A percentile compares a stretch with the other conserved stretches of the same genome.
These are phyloP conservation scores for Ceriops zippeliana DNA, from an alignment of 345 rosid genomes.

Conservation along the genomic window DNA sequence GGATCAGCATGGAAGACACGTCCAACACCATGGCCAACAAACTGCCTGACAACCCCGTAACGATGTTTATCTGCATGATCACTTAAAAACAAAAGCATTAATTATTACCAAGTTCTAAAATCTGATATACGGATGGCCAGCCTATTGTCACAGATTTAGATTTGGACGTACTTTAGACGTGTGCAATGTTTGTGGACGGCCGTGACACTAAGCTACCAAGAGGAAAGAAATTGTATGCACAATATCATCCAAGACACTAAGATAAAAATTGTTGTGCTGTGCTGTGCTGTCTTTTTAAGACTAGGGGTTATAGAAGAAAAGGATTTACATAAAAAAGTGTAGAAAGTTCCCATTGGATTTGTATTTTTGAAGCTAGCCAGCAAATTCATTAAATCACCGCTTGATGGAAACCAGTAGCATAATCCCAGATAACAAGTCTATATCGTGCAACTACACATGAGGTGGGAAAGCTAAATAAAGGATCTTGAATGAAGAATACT, in stretches of 20 bases:
- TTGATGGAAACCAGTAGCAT: not conserved
- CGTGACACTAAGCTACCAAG: no score
- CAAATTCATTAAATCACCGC: conserved; percentile 1
- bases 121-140: no score
- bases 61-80: conserved; percentile 78
- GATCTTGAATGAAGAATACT: not conserved
- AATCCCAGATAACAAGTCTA: not conserved
- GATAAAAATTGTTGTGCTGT: not conserved
- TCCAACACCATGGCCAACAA: conserved; percentile 95
- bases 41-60: conserved; percentile 75
- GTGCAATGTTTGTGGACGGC: no score
- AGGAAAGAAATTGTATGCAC: no score
- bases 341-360: no score
- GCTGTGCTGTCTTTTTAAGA: no score
- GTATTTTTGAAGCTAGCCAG: conserved; percentile 1
- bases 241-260: not conserved
- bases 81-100: conserved; percentile 34
- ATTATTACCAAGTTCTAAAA: not conserved
- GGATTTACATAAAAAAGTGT: no score
- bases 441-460: not conserved
- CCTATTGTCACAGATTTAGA: no score
- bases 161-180: no score
- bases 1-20: conserved; percentile 89
- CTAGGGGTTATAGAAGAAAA: no score
- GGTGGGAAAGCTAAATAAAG: not conserved